Evolutionary conservation across 768 basidiomycete species (phyloP), one percentile per base, ranked within the genome.

Genomic region (Agaricus subrufescens): DNA sequence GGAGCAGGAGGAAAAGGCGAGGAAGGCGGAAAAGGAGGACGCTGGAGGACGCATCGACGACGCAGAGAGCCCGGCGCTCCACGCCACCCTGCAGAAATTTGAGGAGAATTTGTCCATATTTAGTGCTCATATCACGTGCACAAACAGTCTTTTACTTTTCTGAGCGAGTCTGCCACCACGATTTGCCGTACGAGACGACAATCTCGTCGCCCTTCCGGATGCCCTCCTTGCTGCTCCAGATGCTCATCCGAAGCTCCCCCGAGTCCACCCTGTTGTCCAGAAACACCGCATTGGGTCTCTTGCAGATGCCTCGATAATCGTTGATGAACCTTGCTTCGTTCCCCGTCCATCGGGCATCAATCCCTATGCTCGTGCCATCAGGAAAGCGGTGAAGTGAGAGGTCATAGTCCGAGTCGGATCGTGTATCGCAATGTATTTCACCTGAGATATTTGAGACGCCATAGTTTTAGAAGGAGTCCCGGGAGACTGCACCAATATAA

Each of bases 271-370:
- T 72, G 38, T 71, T 69, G 42, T 91, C 89, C 49, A 75, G 72
- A 62, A 93, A 93, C 29, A 80, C 61, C 0, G 84, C 87, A 61
- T 94, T 94, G 3, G 91, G 84, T 65, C 75, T 85, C 25, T 69
- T 67, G 48, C 66, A 72, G n/a, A 94, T 75, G 2, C 92, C 91
- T 54, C 94, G 80, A 70, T 87, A 98, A 73, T 96, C 94, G 62
- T 97, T 97, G 57, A 92, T 77, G 66, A 96, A 94, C 63, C 94
- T 76, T 1, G 87, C 87, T 68, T 94, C 91, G 70, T 95, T 97
- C 29, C 94, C 94, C 75, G 81, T 81, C 2, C 44, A 61, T 29
- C 75, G 74, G 19, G 93, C 92, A 66, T 97, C 94, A 40, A 90
- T 75, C 1, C 92, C 94, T 19, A 94, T 80, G 63, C 75, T 86